Base-by-base conservation (phyloP, 306 rosid genomes). In the Vigna trinervia region DNA sequence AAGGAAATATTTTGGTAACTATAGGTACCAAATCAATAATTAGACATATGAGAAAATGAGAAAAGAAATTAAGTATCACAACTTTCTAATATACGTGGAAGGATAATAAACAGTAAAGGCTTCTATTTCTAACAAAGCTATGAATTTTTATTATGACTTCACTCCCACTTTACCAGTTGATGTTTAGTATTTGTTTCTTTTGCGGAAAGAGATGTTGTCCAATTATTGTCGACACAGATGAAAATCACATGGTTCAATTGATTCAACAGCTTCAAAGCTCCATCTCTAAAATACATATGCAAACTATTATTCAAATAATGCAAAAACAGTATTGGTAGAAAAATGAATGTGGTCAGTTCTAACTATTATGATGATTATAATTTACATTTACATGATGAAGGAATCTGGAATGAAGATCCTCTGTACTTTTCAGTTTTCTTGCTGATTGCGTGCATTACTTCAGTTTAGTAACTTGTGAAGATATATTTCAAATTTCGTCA, bases 371-470 rank as follows among this genome's bases (percentile, higher is more conserved):
- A 61, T 19, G 22, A 38, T 12, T 75, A 38, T 58, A 48, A 75
- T 67, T 58, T 68, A 75, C 67, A 41, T 81, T 75, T 13, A 81
- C 46, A 75, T 36, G 48, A 75, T 68, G 67, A 38, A 47, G 39
- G 65, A 36, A 28, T 81, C 67, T 60, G 28, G 64, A 75, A 59
- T 26, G 53, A 39, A 60, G 78, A 51, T 76, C 50, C 15, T 34
- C 57, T 34, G 34, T 39, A 45, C 34, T 62, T 76, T 69, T 69
- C 62, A 62, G 47, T 76, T 76, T 77, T 70, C 53, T 43, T 46
- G 43, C 39, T 63, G 61, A 62, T 61, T 45, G 26, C 48, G 51
- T 15, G 41, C 19, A 22, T 28, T 63, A 34, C 71, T 61, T 69
- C n/a, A 51, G 51, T 52, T 60, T 76, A 28, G 52, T 39, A 63